phyloP scores from a whole-genome alignment of 2,329 filamentous ascomycete species.

The Aspergillus carbonarius region DNA sequence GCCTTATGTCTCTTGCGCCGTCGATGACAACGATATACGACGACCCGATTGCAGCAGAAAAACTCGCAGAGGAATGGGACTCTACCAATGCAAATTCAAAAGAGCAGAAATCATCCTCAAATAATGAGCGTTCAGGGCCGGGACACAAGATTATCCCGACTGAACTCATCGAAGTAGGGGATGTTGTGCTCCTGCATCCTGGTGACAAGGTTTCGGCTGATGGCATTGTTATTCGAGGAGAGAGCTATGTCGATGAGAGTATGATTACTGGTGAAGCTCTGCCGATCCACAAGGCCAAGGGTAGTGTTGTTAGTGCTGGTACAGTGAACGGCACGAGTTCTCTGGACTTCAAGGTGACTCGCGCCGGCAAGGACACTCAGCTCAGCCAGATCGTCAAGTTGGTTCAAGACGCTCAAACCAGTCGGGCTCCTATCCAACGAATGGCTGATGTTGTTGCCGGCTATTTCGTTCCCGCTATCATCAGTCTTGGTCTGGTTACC shows the following conservation, averaged over 20 bases:
- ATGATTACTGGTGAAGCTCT: slow-evolving; percentile 99
- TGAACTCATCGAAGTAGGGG: slow-evolving; percentile 88
- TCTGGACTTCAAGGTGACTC: slow-evolving; percentile 86
- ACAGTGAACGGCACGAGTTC: slow-evolving; percentile 94
- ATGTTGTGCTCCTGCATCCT: slow-evolving; percentile 87
- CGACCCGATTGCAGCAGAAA: slow-evolving; percentile 90
- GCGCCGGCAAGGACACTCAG: slow-evolving; percentile 91
- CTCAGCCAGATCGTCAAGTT: slow-evolving; percentile 97
- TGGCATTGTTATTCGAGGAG: slow-evolving; percentile 79
- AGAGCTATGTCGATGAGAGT: slow-evolving; percentile 93
- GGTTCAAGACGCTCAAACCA: slow-evolving; percentile 97
- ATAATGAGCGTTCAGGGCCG: slow-evolving; percentile 44
- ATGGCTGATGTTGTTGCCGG: slow-evolving; percentile 88
- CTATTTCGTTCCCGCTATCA: slow-evolving; percentile 89
- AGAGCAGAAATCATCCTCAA: slow-evolving; percentile 13
- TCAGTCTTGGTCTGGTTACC: slow-evolving; percentile 77
- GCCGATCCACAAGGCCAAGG: slow-evolving; percentile 85
- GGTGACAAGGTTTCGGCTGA: slow-evolving; percentile 97
- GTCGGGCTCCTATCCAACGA: slow-evolving; percentile 87
- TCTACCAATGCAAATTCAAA: slow-evolving; percentile 8
- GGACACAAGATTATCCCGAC: slow-evolving; percentile 88
- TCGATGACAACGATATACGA: slow-evolving; percentile 97
- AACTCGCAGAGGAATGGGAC: slow-evolving; percentile 79
- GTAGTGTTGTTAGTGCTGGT: slow-evolving; percentile 78
- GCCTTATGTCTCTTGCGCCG: slow-evolving; percentile 91